Percentiles rank a stretch among this genome's conserved stretches.
phyloP scores from a whole-genome alignment of 164 flowering plant species.

The Sextonia rubra region DNA sequence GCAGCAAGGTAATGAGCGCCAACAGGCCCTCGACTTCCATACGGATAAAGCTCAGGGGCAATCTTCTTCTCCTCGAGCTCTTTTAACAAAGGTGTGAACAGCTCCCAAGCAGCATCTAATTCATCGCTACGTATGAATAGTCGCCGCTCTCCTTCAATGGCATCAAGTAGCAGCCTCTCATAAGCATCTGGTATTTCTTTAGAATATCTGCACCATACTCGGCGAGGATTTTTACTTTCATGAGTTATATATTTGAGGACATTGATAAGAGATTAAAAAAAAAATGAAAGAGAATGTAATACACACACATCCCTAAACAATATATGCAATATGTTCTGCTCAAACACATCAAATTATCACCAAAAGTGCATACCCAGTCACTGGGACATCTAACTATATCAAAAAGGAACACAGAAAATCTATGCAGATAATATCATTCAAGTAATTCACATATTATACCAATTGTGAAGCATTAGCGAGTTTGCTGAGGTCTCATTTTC shows the following conservation, averaged over 20 bases:
- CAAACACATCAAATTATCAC: too few species aligned
- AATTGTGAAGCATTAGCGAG: not conserved
- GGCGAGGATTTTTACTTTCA: not conserved
- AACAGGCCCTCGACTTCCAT: constrained; percentile 92
- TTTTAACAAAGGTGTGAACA: constrained; percentile 76
- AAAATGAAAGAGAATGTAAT: not conserved
- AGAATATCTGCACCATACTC: constrained; percentile 44
- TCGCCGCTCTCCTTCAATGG: constrained; percentile 85
- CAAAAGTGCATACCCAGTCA: too few species aligned
- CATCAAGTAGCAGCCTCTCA: constrained; percentile 91
- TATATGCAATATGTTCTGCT: not conserved
- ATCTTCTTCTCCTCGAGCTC: constrained; percentile 80
- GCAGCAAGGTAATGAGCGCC: constrained; percentile 97
- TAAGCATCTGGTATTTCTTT: constrained; percentile 95
- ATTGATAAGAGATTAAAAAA: too few species aligned
- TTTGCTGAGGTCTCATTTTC: not conserved
- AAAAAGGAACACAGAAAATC: not conserved
- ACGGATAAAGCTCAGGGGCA: constrained; percentile 81
- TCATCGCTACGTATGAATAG: constrained; percentile 89
- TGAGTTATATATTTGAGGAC: not conserved
- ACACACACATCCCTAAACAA: not conserved
- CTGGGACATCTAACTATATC: not conserved
- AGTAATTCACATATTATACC: not conserved
- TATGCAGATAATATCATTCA: not conserved
- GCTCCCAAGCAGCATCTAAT: constrained; percentile 88